Conservation (phyloP, 225 moss, liverwort and hornwort species). For the Climacium dendroides region DNA sequence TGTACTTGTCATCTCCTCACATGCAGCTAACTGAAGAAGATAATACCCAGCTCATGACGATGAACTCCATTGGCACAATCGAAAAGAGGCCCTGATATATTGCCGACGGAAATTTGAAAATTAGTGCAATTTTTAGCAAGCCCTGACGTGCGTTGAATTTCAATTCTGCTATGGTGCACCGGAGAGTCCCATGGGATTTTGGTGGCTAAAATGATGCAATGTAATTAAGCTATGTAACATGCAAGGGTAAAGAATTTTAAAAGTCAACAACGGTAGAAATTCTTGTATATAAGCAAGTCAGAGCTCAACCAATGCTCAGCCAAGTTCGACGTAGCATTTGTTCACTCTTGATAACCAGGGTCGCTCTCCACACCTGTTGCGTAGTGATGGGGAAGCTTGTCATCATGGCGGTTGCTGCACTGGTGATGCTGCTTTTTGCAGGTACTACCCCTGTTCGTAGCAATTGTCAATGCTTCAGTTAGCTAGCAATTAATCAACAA, state of each 20-base stretch:
- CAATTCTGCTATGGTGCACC: background rate
- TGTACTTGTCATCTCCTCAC: background rate
- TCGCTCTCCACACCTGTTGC: background rate
- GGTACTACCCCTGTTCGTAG: background rate
- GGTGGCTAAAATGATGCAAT: background rate
- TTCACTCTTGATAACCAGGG: too few relatives aligned
- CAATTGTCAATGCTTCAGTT: background rate
- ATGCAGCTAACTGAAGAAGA: too few relatives aligned
- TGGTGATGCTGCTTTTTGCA: background rate
- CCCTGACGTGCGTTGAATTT: background rate
- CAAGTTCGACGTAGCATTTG: background rate
- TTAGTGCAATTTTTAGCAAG: background rate
- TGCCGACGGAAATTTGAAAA: background rate
- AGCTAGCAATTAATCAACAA: too few relatives aligned
- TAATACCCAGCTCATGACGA: background rate
- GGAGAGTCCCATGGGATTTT: background rate
- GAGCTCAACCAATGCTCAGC: accelerated
- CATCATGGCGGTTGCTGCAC: background rate
- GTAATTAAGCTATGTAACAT: background rate
- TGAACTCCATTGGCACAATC: background rate
- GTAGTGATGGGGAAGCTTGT: background rate
- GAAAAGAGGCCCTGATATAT: background rate
- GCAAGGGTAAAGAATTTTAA: background rate
- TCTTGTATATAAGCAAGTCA: background rate
- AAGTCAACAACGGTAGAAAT: background rate